These are phyloP conservation scores for Monosporozyma servazzii DNA, from an alignment of 805 yeast species.

Conservation along the genomic window DNA sequence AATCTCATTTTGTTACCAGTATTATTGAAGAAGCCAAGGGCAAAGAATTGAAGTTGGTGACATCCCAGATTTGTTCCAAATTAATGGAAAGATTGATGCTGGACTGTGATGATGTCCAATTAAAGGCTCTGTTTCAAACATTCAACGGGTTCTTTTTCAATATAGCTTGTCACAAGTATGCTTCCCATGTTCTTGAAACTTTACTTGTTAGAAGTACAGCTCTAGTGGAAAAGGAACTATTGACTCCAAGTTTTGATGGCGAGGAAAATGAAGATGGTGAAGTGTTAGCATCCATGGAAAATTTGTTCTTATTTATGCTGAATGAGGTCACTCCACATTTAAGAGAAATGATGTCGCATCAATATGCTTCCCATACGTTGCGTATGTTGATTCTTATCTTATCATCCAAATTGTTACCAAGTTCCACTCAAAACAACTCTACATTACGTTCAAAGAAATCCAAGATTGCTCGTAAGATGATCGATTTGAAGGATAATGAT, in stretches of 20 bases:
- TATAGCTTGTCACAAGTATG: conserved; percentile 76
- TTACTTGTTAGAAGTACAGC: conserved; percentile 67
- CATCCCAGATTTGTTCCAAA: conserved; percentile 92
- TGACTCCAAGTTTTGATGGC: conserved; percentile 35
- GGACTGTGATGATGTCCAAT: conserved; percentile 52
- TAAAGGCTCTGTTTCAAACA: conserved; percentile 54
- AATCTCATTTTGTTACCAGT: conserved; percentile 59
- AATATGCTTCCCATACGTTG: conserved; percentile 82
- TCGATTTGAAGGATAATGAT: conserved; percentile 70
- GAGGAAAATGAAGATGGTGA: conserved; percentile 29
- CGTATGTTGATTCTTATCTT: conserved; percentile 62
- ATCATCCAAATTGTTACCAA: conserved; percentile 71
- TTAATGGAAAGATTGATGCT: conserved; percentile 80
- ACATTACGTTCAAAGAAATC: conserved; percentile 74
- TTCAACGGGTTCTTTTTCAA: conserved; percentile 70
- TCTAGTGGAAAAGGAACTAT: conserved; percentile 61
- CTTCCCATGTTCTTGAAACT: conserved; percentile 91
- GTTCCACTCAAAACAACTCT: conserved; percentile 58
- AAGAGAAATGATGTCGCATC: conserved; percentile 54
- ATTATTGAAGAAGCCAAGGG: conserved; percentile 81
- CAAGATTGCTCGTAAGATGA: conserved; percentile 87
- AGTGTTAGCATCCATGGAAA: conserved; percentile 51
- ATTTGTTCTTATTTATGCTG: conserved; percentile 52
- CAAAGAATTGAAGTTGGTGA: conserved; percentile 82
- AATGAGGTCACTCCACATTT: conserved; percentile 57